phyloP scores from a whole-genome alignment of 2,329 filamentous ascomycete species.

The Magnaporthales sp. region DNA sequence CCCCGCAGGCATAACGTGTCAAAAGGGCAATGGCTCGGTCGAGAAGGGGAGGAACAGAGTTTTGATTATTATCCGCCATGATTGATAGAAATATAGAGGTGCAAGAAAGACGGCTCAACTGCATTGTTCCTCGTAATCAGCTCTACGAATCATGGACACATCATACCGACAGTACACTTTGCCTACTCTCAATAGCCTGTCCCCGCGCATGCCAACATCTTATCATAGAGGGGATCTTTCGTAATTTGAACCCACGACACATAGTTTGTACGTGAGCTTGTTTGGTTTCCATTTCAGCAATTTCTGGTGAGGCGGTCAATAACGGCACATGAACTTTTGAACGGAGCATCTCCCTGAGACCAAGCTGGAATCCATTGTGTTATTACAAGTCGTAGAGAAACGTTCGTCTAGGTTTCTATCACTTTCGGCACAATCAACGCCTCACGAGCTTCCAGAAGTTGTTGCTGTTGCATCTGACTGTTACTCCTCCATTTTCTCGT shows the following conservation, averaged over 20 bases:
- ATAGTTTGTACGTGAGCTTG: too few relatives aligned
- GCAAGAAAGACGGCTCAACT: not conserved
- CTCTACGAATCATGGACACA: not conserved
- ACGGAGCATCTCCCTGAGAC: not conserved
- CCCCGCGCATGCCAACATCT: not conserved
- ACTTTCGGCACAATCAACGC: not conserved
- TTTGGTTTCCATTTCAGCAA: not conserved
- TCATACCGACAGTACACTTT: not conserved
- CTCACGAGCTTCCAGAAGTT: not conserved
- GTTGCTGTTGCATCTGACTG: not conserved
- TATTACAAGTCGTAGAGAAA: slow-evolving; percentile 2
- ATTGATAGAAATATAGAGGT: not conserved
- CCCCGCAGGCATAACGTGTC: not conserved
- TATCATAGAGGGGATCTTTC: too few relatives aligned
- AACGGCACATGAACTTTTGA: too few relatives aligned
- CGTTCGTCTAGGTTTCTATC: slow-evolving; percentile 1
- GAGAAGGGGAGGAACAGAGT: not conserved
- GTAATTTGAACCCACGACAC: too few relatives aligned
- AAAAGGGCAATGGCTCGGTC: not conserved
- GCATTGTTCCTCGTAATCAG: not conserved
- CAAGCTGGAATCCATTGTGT: slow-evolving; percentile 1
- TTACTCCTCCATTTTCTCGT: slow-evolving; percentile 81
- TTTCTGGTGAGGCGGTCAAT: too few relatives aligned
- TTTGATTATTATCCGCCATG: not conserved
- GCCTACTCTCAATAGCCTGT: not conserved